A percentile compares a stretch with the other conserved stretches of the same genome.
These are phyloP conservation scores for Austroboletus eburneus DNA, from an alignment of 768 basidiomycete species.

Conservation along the genomic window DNA sequence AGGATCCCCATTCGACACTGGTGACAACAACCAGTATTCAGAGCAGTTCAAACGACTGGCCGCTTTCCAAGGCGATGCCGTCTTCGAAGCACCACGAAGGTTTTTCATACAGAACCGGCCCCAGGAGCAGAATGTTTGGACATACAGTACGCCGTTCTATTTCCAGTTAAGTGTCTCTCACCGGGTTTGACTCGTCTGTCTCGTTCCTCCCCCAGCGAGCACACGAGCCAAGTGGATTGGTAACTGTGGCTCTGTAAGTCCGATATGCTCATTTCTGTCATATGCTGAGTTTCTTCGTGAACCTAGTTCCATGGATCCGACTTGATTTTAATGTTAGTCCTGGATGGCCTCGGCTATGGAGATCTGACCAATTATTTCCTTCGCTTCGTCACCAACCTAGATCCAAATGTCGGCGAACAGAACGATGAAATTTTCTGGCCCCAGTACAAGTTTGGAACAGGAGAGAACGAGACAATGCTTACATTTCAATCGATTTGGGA, in stretches of 20 bases:
- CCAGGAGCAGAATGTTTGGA: slow-evolving; percentile 40
- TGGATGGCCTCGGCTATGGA: slow-evolving; percentile 36
- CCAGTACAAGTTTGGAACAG: slow-evolving; percentile 28
- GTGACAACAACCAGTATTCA: slow-evolving; percentile 37
- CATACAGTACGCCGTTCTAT: slow-evolving; percentile 7
- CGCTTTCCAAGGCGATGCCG: slow-evolving; percentile 46
- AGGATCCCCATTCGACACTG: slow-evolving; percentile 54
- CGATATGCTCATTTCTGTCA: not conserved
- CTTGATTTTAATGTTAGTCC: no score
- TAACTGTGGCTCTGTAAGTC: slow-evolving; percentile 41
- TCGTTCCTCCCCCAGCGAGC: slow-evolving; percentile 32
- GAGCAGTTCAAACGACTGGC: slow-evolving; percentile 51
- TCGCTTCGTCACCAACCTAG: slow-evolving; percentile 18
- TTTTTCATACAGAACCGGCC: slow-evolving; percentile 40
- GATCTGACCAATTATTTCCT: slow-evolving; percentile 38
- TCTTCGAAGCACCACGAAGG: slow-evolving; percentile 47
- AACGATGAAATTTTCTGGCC: slow-evolving; percentile 39
- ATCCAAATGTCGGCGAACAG: slow-evolving; percentile 38
- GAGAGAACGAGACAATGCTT: slow-evolving; percentile 31
- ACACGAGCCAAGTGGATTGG: slow-evolving; percentile 41
- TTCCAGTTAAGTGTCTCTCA: not conserved
- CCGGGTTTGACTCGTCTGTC: not conserved
- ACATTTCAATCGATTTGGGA: slow-evolving; percentile 38
- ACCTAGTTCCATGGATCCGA: slow-evolving; percentile 42
- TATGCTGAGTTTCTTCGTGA: not conserved